phyloP scores from a whole-genome alignment of 768 basidiomycete genomes.

The Tephrocybe sp. region DNA sequence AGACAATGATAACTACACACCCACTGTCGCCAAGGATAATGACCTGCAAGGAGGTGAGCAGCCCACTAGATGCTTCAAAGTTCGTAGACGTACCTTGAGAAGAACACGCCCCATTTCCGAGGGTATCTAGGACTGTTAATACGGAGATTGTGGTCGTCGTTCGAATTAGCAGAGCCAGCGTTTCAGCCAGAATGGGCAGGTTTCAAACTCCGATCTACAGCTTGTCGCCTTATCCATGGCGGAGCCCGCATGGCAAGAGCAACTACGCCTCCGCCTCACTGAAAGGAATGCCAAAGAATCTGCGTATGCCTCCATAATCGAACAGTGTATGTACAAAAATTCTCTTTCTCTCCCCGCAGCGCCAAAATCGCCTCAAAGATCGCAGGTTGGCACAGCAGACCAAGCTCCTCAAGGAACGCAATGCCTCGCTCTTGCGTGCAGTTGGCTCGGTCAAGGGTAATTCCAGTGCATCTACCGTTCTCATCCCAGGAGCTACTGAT shows the following conservation, averaged over 20 bases:
- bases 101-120: slow-evolving; percentile 78
- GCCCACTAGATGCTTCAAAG: background rate
- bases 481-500: slow-evolving; percentile 61
- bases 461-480: slow-evolving; percentile 61
- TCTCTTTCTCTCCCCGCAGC: background rate
- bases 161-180: slow-evolving; percentile 14
- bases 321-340: slow-evolving; percentile 75
- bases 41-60: slow-evolving; percentile 54
- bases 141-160: slow-evolving; percentile 22
- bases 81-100: slow-evolving; percentile 60
- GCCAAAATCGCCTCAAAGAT: slow-evolving; percentile 48
- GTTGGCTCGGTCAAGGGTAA: slow-evolving; percentile 71
- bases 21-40: slow-evolving; percentile 99
- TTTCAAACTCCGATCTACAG: slow-evolving; percentile 43
- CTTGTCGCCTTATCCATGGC: slow-evolving; percentile 50
- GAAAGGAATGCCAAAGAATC: slow-evolving; percentile 84
- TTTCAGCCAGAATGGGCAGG: slow-evolving; percentile 28
- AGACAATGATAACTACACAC: slow-evolving; percentile 45
- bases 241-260: slow-evolving; percentile 84
- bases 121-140: slow-evolving; percentile 22
- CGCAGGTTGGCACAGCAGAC: slow-evolving; percentile 91
- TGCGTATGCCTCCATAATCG: slow-evolving; percentile 81
- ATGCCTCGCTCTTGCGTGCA: slow-evolving; percentile 83
- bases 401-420: slow-evolving; percentile 88
- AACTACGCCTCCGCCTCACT: slow-evolving; percentile 73